Base-by-base conservation (phyloP, 2,329 filamentous ascomycete genomes). In the Annulohypoxylon truncatum region DNA sequence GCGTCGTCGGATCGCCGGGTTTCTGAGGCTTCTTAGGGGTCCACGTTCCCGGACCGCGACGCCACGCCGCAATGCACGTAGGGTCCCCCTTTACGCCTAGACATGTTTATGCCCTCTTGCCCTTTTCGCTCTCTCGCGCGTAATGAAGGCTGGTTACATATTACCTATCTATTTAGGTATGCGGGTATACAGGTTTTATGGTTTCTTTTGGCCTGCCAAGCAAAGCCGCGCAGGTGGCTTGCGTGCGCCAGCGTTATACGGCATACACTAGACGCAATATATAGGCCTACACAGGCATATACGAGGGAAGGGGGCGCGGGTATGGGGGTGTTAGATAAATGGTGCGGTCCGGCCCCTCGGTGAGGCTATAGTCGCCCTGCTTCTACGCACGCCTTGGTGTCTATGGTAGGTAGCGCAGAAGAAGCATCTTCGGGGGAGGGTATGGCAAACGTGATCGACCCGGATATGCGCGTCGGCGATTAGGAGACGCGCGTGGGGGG, bases 61-160 rank as follows among this genome's bases (percentile, higher is more conserved):
- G 31, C 10, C 31, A n/a, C 10, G 31, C 31, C 22, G 6, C 15
- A n/a, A 59, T 64, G 64, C 64, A 67, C 31, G 64, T 61, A 67
- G 64, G 64, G 64, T 67, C 61, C 28, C 53, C 18, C 46, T 15
- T 44, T n/a, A 13, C 35, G 29, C 28, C 33, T 47, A 51, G 52
- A 44, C 35, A 56, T 2, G 3, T 28, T 28, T 3, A 38, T 15
- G 12, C 8, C 20, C 38, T 20, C 8, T 18, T 22, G 20, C 18
- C 3, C 8, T 10, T 44, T 42, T 7, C 15, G 35, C n/a, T 42
- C n/a, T n/a, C n/a, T n/a, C n/a, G 13, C 13, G 13, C 10, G 35
- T 7, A 38, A 15, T 15, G n/a, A n/a, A n/a, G n/a, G 29, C 29
- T 31, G 8, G 29, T 9, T 31, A 10, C 6, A 5, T 31, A 31